Evolutionary conservation across 2,329 filamentous ascomycete genomes (phyloP).

Genomic region (Ambrosiella xylebori): DNA sequence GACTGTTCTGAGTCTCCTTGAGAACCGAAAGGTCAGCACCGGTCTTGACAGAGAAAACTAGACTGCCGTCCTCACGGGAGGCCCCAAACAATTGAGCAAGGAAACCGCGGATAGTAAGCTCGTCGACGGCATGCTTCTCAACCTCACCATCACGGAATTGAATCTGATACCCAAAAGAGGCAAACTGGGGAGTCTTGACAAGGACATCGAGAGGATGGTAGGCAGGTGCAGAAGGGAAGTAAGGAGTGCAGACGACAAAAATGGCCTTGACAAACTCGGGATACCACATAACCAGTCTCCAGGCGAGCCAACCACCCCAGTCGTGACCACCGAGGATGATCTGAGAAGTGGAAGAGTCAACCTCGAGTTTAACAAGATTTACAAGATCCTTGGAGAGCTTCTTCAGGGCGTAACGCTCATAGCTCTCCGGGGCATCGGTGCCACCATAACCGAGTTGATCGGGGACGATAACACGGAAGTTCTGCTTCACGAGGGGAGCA

Average conservation of each 20-base stretch:
- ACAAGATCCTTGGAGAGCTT: constrained; percentile 58
- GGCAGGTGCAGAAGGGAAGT: constrained; percentile 32
- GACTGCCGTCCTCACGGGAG: constrained; percentile 18
- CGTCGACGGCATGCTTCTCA: constrained; percentile 38
- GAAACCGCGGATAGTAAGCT: constrained; percentile 50
- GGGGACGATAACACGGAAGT: constrained; percentile 63
- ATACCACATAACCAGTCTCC: constrained; percentile 56
- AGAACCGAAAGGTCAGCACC: constrained; percentile 46
- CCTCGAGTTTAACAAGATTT: constrained; percentile 44
- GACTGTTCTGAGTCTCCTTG: constrained; percentile 41
- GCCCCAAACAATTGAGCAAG: constrained; percentile 55
- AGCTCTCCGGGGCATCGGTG: constrained; percentile 48
- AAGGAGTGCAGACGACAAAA: constrained; percentile 71
- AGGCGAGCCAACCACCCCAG: constrained; percentile 70
- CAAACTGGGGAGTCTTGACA: constrained; percentile 34
- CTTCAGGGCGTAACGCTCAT: constrained; percentile 52
- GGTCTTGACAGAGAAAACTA: constrained; percentile 35
- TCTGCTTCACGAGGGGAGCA: constrained; percentile 52
- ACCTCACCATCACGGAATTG: constrained; percentile 56
- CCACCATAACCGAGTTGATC: constrained; percentile 78
- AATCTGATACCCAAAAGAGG: constrained; percentile 70
- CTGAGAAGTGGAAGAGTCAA: constrained; percentile 24
- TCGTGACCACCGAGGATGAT: constrained; percentile 85
- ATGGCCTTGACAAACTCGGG: constrained; percentile 56
- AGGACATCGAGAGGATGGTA: constrained; percentile 43